These are phyloP conservation scores for Hortiboletus campestris DNA, from an alignment of 768 basidiomycete genomes.

Conservation along the genomic window DNA sequence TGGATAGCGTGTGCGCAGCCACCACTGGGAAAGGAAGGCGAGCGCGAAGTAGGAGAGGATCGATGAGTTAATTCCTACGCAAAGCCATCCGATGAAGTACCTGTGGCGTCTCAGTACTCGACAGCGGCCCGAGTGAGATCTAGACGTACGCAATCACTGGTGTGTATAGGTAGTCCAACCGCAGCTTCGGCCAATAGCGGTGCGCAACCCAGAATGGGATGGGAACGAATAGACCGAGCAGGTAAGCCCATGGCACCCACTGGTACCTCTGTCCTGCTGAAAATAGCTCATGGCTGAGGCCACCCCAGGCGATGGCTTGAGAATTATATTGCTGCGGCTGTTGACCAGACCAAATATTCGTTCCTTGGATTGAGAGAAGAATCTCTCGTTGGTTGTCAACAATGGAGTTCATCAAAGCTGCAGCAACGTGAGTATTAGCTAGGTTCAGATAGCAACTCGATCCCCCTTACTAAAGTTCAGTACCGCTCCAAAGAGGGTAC, in stretches of 20 bases:
- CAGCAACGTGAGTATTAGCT: conserved; percentile 37
- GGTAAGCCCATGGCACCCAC: conserved; percentile 43
- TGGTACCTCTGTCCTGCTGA: conserved; percentile 29
- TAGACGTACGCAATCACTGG: conserved; percentile 29
- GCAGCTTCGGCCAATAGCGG: conserved; percentile 33
- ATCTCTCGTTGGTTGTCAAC: conserved; percentile 50
- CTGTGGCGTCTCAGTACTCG: conserved; percentile 12
- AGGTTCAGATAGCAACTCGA: conserved; percentile 36
- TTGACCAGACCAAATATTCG: conserved; percentile 36
- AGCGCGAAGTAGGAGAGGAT: conserved; percentile 47
- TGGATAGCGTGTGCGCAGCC: conserved; percentile 55
- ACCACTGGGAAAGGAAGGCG: conserved; percentile 58
- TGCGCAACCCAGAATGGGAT: conserved; percentile 43
- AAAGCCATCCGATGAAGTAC: conserved; percentile 44
- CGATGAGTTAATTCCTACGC: conserved; percentile 55
- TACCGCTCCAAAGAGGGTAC: conserved; percentile 27
- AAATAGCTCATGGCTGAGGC: conserved; percentile 38
- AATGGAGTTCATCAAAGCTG: conserved; percentile 54
- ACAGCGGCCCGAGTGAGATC: neutral
- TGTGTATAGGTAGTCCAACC: conserved; percentile 32
- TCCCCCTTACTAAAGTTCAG: conserved; percentile 55
- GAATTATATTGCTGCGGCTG: conserved; percentile 32
- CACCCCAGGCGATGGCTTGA: conserved; percentile 41
- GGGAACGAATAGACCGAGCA: conserved; percentile 35
- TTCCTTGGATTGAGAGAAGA: conserved; percentile 55